Evolutionary conservation across 371 early-diverging fungal genomes (phyloP).

Genomic region (Mucor lusitanicus): DNA sequence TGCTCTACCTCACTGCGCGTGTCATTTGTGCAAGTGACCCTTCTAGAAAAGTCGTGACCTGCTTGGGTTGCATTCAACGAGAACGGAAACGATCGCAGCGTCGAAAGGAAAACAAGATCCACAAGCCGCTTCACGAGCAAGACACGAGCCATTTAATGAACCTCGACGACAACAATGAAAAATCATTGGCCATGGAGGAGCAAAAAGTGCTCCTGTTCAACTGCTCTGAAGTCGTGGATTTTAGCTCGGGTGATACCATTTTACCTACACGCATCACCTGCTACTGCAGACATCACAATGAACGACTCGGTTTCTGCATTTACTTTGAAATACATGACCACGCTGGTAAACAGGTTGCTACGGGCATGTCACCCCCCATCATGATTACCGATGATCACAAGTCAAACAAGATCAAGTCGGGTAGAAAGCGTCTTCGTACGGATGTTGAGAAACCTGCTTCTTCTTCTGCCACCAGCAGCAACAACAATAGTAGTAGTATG

Average conservation of each 20-base stretch:
- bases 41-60: conserved; percentile 76
- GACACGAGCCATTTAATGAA: too few relatives aligned
- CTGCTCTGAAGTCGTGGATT: conserved; percentile 84
- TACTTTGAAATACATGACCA: conserved; percentile 80
- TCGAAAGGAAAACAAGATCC: conserved; percentile 47
- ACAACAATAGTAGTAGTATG: too few relatives aligned
- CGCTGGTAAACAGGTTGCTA: conserved; percentile 68
- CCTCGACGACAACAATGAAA: conserved; percentile 48
- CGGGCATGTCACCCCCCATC: conserved; percentile 88
- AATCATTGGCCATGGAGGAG: conserved; percentile 64
- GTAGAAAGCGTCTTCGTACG: conserved; percentile 49
- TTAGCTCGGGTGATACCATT: conserved; percentile 86
- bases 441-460: conserved; percentile 10
- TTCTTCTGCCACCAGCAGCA: too few relatives aligned
- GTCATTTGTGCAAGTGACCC: conserved; percentile 92
- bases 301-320: conserved; percentile 87
- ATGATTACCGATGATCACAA: conserved; percentile 98
- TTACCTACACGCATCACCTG: conserved; percentile 94
- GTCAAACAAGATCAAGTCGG: conserved; percentile 68
- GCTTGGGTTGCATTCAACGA: conserved; percentile 85
- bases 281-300: conserved; percentile 93
- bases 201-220: conserved; percentile 83
- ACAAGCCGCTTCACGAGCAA: too few relatives aligned
- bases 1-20: conserved; percentile 71
- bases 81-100: conserved; percentile 67